Base-by-base conservation (phyloP, 768 basidiomycete species). In the Mycena olivaceomarginata region DNA sequence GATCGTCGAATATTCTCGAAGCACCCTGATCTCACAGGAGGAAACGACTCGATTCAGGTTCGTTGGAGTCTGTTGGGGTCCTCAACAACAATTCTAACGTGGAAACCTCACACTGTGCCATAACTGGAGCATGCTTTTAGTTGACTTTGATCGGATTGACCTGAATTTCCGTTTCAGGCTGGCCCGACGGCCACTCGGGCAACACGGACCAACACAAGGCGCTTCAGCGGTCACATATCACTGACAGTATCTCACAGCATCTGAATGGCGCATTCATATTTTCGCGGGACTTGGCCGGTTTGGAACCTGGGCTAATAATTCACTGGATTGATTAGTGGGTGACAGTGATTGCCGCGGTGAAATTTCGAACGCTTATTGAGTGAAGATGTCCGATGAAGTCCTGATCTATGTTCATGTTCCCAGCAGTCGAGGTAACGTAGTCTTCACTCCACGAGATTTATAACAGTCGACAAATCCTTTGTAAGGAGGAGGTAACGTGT, bases 21-120 rank as follows among this genome's bases (percentile, higher is more conserved):
- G 53, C 53, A 56, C 53, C 53, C 53, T 56, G 53, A 56, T 56
- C 53, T 18, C 53, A 56, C 53, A 56, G 53, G n/a, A n/a, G 53
- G n/a, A 56, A 56, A 56, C 22, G n/a, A 56, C 18, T 56, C 53
- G 53, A 56, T 56, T n/a, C 53, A 56, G 53, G 53, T 56, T 56
- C 22, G 53, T 56, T n/a, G 16, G 18, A 56, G 53, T 56, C 53
- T 56, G 18, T 56, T 56, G 53, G 53, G 53, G 3, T 22, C 53
- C n/a, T 56, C 53, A 56, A 2, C 53, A 56, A 22, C 15, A 56
- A 56, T n/a, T 56, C 18, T 56, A 5, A 56, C 53, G 18, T 56
- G 20, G 18, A 56, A 56, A 56, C 11, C 53, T 56, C 53, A 20
- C 53, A 56, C 18, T 56, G 20, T 56, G 51, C 18, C 20, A 56